Evolutionary conservation across 805 yeast genomes (phyloP), one percentile per base, ranked within the genome.

Genomic region (Cyberlindnera subsufficiens): DNA sequence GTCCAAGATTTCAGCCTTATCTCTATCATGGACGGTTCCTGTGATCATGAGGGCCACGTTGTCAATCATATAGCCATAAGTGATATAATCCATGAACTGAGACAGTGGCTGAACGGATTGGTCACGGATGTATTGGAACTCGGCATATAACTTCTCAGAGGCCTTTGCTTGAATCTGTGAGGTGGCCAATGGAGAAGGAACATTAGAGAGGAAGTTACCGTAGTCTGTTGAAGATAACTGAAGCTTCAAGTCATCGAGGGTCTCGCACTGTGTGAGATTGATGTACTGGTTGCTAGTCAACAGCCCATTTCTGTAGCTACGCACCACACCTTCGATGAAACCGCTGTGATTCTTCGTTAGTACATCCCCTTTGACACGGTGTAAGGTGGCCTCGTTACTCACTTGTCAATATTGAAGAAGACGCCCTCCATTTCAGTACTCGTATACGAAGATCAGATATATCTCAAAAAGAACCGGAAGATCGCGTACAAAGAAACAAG

Each of bases 61-160:
- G 68, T 93, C 99, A 59, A 93, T 95, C 99, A 93, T 93, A 67
- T 95, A 93, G 10, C 97, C 95, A 61, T 90, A 93, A 37, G 95
- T 83, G 61, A 95, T 88, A 63, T 70, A 95, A 63, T 95, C 96
- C 80, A 93, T 75, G 60, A 91, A 89, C 62, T 80, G 78, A 35
- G 87, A 71, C 58, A 91, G 69, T 30, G 82, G 84, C 46, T 88
- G 89, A 30, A 83, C 81, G 5, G 96, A 80, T 63, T 91, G 96
- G 36, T 85, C 76, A 50, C 85, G 79, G 42, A 93, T 72, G 64
- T 89, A 91, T 50, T 85, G 81, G 67, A 89, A 93, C 63, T 93
- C 95, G 34, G 78, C 78, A 56, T 81, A 84, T 45, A 93, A 68
- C 61, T 85, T 87, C 50, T 74, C 74, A 20, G 82, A 74, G 38